Percentiles rank a stretch among this genome's conserved stretches.
phyloP scores from a whole-genome alignment of 176 grass and related monocot species.

The Urochloa ruziziensis region DNA sequence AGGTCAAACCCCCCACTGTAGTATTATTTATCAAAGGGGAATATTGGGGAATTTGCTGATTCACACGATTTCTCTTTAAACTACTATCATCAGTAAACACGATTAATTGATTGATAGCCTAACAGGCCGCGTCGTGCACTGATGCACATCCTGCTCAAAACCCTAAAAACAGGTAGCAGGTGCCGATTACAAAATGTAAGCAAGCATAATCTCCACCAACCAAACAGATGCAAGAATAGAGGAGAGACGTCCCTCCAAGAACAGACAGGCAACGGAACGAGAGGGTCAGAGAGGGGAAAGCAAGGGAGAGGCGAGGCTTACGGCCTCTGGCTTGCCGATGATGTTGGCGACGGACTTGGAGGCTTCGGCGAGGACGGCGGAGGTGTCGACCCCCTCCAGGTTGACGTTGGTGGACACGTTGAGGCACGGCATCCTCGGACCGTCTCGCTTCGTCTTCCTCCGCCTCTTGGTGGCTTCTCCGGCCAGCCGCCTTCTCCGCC shows the following conservation, averaged over 20 bases:
- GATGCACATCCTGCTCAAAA: not conserved
- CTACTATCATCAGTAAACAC: not conserved
- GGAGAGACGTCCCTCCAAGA: not conserved
- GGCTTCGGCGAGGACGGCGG: constrained; percentile 62
- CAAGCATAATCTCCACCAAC: not conserved
- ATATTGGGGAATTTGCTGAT: not conserved
- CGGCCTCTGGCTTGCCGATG: constrained; percentile 85
- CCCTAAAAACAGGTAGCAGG: not conserved
- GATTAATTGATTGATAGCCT: not conserved
- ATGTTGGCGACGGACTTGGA: constrained; percentile 59
- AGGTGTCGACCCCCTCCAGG: constrained; percentile 77
- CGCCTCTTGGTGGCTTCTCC: not conserved
- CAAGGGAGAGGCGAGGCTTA: constrained; percentile 2
- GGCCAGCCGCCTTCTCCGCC: not conserved
- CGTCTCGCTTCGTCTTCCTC: not conserved
- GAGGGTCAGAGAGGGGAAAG: not conserved
- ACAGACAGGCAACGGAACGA: not conserved
- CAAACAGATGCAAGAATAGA: not conserved
- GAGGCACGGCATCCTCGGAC: constrained; percentile 71
- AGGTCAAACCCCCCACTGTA: not conserved
- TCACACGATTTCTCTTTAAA: too few species aligned
- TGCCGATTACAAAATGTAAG: not conserved
- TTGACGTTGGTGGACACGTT: constrained; percentile 85
- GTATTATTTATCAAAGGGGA: too few species aligned
- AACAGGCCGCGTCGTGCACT: not conserved